Percentiles rank a stretch among this genome's conserved stretches.
phyloP scores from a whole-genome alignment of 2,329 filamentous ascomycete genomes.

The Fusarium sacchari region DNA sequence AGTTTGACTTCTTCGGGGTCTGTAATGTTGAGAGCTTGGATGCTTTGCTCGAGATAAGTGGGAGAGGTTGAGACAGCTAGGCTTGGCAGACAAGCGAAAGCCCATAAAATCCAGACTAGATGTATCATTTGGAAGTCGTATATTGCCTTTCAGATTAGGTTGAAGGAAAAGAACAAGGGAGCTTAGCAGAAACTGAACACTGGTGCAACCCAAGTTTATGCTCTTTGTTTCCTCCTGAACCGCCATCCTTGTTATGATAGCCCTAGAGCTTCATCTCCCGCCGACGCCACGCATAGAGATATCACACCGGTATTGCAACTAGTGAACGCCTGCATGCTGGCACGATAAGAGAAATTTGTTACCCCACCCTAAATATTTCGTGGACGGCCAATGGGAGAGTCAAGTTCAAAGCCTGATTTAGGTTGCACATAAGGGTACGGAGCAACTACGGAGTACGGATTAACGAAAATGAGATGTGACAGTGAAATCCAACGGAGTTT shows the following conservation, averaged over 20 bases:
- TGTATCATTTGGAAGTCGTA: background rate
- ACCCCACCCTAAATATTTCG: accelerated
- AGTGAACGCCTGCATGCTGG: background rate
- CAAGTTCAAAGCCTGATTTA: background rate
- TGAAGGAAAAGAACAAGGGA: accelerated
- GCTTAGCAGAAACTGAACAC: accelerated
- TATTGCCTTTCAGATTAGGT: accelerated
- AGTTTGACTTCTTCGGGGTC: background rate
- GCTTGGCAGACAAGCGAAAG: background rate
- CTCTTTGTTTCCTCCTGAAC: background rate
- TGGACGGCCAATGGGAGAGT: background rate
- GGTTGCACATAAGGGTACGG: background rate
- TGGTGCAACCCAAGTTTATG: background rate
- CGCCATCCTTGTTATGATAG: accelerated
- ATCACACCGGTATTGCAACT: background rate
- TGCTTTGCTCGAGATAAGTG: background rate
- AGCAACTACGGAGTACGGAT: no score
- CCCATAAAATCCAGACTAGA: background rate
- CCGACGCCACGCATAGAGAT: background rate
- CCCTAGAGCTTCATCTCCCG: accelerated
- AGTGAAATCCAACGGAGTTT: background rate
- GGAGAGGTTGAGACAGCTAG: background rate
- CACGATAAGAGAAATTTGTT: background rate
- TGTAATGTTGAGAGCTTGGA: background rate
- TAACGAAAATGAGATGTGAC: no score